phyloP scores from a whole-genome alignment of 176 grass and related monocot species.

The Pontederia paniculata region DNA sequence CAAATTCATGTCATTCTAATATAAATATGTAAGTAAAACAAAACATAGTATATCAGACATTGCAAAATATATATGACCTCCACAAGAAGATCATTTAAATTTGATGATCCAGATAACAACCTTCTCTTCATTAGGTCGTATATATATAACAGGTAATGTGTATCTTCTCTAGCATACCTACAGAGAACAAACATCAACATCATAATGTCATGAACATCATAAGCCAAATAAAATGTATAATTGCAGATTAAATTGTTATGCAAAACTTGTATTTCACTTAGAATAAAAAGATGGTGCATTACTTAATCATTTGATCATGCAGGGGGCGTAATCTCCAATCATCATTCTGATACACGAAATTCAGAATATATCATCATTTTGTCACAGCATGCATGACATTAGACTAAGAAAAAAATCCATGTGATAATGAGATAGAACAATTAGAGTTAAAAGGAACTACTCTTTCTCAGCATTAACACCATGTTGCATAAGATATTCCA shows the following conservation, averaged over 20 bases:
- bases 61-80: constrained; percentile 30
- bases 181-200: constrained; percentile 13
- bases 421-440: not conserved
- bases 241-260: not conserved
- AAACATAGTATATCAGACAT: constrained; percentile 13
- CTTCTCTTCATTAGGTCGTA: constrained; percentile 81
- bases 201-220: constrained; percentile 3
- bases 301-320: constrained; percentile 93
- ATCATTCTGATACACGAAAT: constrained; percentile 79
- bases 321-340: constrained; percentile 94
- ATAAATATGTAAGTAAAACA: not conserved
- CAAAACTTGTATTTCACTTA: constrained; percentile 18
- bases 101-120: constrained; percentile 40
- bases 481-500: constrained; percentile 73
- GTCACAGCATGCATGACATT: constrained; percentile 10
- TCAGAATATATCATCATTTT: not conserved
- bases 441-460: constrained; percentile 26
- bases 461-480: constrained; percentile 78
- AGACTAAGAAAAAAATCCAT: not conserved
- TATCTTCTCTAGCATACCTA: constrained; percentile 99
- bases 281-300: constrained; percentile 24
- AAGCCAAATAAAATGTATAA: not conserved
- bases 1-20: not conserved
- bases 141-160: constrained; percentile 88
- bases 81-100: constrained; percentile 65